Evolutionary conservation across 148 eudicot genomes (phyloP), one percentile per base, ranked within the genome.

Genomic region (Fallopia convolvulus): DNA sequence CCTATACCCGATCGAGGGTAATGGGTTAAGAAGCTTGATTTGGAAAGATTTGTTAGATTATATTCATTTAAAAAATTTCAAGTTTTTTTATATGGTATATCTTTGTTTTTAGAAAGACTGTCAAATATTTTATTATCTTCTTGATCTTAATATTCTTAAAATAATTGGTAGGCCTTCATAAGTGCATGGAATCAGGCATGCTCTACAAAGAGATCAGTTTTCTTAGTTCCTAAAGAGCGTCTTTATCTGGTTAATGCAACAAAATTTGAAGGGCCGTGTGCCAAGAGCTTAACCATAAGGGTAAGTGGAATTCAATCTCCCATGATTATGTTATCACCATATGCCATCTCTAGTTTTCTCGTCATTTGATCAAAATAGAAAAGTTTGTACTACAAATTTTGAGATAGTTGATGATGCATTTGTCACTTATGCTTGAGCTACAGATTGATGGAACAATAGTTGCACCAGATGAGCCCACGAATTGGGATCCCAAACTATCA

Each of bases 371-470:
- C n/a, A 15, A 50, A 14, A 50, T 14, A 17, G 5, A 50, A 2
- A 44, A 44, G 47, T 53, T 53, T 55, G 10, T n/a, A n/a, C 23
- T 55, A 55, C 26, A 55, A n/a, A n/a, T 55, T 10, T 55, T 5
- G 21, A 55, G 26, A 55, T 55, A 55, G 8, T 6, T 55, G 56
- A 52, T 52, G 56, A 52, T 52, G 56, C 56, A 52, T 15, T n/a
- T 55, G 2, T 55, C 55, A 32, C 33, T 49, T 21, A 52, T 52
- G 41, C 61, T 48, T 74, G 41, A 17, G 9, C 17, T 78, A 75
- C 85, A 95, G 99, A 88, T 95, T 78, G 98, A 93, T 75, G 98
- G 99, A 70, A 91, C 89, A 30, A 87, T 93, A 82, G 83, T 91
- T 81, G 99, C 99, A 72, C 99, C 97, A 77, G 91, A 77, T 77